Percentiles rank a stretch among this genome's conserved stretches.
Evolutionary conservation across 2,329 filamentous ascomycete species (phyloP).

Genomic region (Trichoderma pleuroti): DNA sequence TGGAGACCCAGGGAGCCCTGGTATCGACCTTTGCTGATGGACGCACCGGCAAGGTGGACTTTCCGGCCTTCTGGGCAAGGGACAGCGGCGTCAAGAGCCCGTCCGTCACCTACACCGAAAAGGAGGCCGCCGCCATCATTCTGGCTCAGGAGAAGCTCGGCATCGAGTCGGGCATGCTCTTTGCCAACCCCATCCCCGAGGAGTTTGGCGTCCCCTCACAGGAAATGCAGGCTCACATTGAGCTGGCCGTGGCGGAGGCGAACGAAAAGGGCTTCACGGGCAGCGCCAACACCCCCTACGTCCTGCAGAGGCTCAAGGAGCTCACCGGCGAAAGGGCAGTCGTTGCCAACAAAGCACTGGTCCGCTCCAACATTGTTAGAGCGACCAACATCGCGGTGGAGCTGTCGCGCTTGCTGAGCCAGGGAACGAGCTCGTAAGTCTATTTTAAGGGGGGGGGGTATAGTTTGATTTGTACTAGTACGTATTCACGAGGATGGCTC

Average conservation of each 20-base stretch:
- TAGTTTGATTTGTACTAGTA: slow-evolving; percentile 17
- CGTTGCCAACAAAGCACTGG: slow-evolving; percentile 66
- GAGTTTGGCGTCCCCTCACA: slow-evolving; percentile 65
- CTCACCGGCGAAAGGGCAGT: slow-evolving; percentile 70
- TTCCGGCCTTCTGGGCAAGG: slow-evolving; percentile 89
- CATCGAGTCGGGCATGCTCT: slow-evolving; percentile 74
- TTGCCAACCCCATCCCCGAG: slow-evolving; percentile 83
- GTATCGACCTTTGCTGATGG: slow-evolving; percentile 90
- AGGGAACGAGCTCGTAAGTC: slow-evolving; percentile 37
- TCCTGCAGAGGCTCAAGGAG: slow-evolving; percentile 74
- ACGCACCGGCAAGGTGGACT: slow-evolving; percentile 67
- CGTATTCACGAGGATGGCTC: slow-evolving; percentile 27
- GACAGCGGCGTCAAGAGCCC: slow-evolving; percentile 83
- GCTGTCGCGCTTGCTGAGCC: slow-evolving; percentile 43
- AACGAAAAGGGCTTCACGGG: slow-evolving; percentile 64
- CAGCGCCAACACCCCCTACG: slow-evolving; percentile 78
- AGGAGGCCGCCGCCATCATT: slow-evolving; percentile 85
- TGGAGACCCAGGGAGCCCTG: slow-evolving; percentile 69
- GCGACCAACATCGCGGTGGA: slow-evolving; percentile 54
- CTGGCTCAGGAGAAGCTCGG: slow-evolving; percentile 69
- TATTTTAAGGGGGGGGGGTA: slow-evolving; percentile 22
- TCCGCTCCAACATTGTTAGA: slow-evolving; percentile 51
- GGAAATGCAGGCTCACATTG: slow-evolving; percentile 68
- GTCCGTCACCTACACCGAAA: slow-evolving; percentile 67
- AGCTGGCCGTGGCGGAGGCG: slow-evolving; percentile 63